These are phyloP conservation scores for Bassia scoparia DNA, from an alignment of 148 eudicot species.

Conservation along the genomic window DNA sequence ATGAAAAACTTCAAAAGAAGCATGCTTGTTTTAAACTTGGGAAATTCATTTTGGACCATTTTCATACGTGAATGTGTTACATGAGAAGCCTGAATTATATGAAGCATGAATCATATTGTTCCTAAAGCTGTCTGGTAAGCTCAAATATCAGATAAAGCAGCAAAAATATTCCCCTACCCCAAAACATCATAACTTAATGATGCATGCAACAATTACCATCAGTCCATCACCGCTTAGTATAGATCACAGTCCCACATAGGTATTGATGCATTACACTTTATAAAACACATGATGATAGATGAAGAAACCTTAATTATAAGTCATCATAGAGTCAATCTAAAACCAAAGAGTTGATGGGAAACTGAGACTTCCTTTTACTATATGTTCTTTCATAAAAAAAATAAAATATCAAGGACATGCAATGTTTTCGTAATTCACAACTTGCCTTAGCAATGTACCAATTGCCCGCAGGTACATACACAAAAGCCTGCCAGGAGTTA, in stretches of 20 bases:
- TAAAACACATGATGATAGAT: no score
- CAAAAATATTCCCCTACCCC: background rate
- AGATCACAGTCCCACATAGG: background rate
- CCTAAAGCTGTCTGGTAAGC: background rate
- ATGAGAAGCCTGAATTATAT: background rate
- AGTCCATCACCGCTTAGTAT: background rate
- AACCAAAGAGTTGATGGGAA: background rate
- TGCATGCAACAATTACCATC: background rate
- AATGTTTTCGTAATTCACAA: slow-evolving; percentile 20
- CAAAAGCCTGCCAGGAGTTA: slow-evolving; percentile 98
- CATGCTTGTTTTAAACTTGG: background rate
- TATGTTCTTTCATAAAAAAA: background rate
- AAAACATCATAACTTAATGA: no score
- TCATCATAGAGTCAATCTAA: background rate
- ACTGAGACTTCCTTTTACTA: background rate
- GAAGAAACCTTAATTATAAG: no score
- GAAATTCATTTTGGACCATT: background rate
- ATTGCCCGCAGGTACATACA: slow-evolving; percentile 76
- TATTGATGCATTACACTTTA: no score
- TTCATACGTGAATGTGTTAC: background rate
- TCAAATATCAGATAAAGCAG: background rate
- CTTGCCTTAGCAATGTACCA: slow-evolving; percentile 95
- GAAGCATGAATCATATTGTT: background rate
- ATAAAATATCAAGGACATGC: background rate
- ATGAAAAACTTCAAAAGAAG: background rate